Base-by-base conservation (phyloP, 23 red algal species). In the Gracilaria caudata region DNA sequence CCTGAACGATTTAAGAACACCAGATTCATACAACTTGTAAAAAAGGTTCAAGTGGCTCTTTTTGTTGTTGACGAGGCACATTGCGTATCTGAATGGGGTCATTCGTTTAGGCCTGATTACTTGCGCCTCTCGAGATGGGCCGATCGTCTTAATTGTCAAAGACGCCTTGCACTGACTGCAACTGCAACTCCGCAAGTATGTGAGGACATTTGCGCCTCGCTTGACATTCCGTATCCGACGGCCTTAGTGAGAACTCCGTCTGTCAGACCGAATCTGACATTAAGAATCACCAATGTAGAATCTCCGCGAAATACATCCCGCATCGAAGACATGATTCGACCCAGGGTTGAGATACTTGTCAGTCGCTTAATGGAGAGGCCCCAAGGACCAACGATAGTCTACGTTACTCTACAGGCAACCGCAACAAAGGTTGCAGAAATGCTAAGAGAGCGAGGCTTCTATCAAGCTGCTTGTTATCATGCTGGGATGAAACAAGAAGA, bases 31-130 rank as follows among this genome's bases (percentile, higher is more conserved):
- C 36, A 73, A 26, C 41, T 92, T 0, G 32, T 99, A 0, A 85
- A 81, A 39, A 56, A 64, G 23, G 45, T 91, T 38, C 55, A 64
- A 25, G 61, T 99, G 19, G 80, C 72, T 41, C 73, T 91, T 36
- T 88, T 99, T 45, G 93, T 64, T 47, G 92, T 99, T 17, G 97
- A 99, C 64, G 97, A 99, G 74, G 97, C 97, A 7, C 97, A 99
- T 65, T 99, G 97, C 51, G 86, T 99, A 51, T 95, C 92, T 32
- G 92, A 99, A 49, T 99, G 97, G 97, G 97, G 97, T 0, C 88
- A 93, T 79, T 86, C 84, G 35, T 99, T 99, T 60, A 93, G 97
- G 29, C 97, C 97, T 0, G 93, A 94, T 58, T 99, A 99, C 78
- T 78, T 92, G 34, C 83, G 91, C 20, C 51, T 99, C 14, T 77